Evolutionary conservation across 202 grass and related monocot genomes (phyloP).

Genomic region (Cymbopogon flexuosus): DNA sequence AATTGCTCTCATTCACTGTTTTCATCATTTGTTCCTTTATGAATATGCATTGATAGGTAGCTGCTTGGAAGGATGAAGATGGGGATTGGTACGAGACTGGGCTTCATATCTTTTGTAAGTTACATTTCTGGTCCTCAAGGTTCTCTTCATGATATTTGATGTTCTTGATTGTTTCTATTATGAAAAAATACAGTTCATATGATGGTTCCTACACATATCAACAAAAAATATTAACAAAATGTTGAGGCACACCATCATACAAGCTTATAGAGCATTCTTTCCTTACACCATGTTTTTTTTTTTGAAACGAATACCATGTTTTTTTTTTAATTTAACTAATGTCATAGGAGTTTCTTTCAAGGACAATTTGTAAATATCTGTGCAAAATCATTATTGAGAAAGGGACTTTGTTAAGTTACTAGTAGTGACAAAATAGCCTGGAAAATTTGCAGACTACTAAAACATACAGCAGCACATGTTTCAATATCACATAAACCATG

Average conservation of each 20-base stretch:
- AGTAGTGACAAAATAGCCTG: slow-evolving; percentile 4
- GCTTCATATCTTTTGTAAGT: slow-evolving; percentile 99
- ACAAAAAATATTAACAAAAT: background rate
- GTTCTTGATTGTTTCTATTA: background rate
- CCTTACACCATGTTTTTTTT: background rate
- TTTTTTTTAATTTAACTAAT: background rate
- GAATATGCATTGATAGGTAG: slow-evolving; percentile 41
- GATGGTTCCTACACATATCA: too few species aligned
- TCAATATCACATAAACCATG: background rate
- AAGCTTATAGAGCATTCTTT: slow-evolving; percentile 21
- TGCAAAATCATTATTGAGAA: background rate
- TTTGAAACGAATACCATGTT: background rate
- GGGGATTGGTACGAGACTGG: slow-evolving; percentile 97
- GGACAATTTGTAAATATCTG: background rate
- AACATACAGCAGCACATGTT: background rate
- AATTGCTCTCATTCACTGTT: slow-evolving; percentile 11
- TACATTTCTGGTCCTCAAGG: background rate
- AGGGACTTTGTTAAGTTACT: background rate
- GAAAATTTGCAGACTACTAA: background rate
- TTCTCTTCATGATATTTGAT: background rate
- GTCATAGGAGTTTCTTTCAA: background rate
- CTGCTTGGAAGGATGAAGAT: slow-evolving; percentile 97
- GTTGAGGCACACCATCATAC: background rate
- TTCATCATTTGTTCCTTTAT: slow-evolving; percentile 17
- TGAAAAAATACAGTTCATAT: background rate